Evolutionary conservation across 257 asterid species (phyloP).

Genomic region (Primulina eburnea): DNA sequence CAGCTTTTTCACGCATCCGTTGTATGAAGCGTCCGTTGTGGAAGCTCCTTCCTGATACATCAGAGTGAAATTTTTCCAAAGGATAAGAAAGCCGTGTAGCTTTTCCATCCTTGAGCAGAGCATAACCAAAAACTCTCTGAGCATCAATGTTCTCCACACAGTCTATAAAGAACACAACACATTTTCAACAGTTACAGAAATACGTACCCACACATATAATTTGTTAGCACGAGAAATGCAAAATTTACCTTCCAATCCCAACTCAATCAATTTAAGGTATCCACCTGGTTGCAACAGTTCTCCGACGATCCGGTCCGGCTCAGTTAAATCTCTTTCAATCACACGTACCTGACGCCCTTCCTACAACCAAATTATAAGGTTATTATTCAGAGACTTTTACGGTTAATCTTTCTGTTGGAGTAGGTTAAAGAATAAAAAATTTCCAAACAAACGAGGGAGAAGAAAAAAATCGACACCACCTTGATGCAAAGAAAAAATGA

Average conservation of each 20-base stretch:
- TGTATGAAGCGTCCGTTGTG: slow-evolving; percentile 90
- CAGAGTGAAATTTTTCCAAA: slow-evolving; percentile 72
- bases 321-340: slow-evolving; percentile 82
- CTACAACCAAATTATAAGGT: slow-evolving; percentile 34
- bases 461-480: background rate
- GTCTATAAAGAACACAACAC: slow-evolving; percentile 38
- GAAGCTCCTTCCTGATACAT: slow-evolving; percentile 90
- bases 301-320: slow-evolving; percentile 93
- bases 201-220: too few relatives aligned
- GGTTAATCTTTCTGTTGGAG: background rate
- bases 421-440: background rate
- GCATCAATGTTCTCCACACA: slow-evolving; percentile 89
- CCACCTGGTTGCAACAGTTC: slow-evolving; percentile 96
- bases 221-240: slow-evolving; percentile 1
- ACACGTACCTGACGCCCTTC: slow-evolving; percentile 79
- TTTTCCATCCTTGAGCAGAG: slow-evolving; percentile 88
- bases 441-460: background rate
- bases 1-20: slow-evolving; percentile 84
- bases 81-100: slow-evolving; percentile 79
- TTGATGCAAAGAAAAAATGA: background rate
- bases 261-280: slow-evolving; percentile 76
- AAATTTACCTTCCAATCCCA: slow-evolving; percentile 72
- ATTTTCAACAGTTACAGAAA: slow-evolving; percentile 3
- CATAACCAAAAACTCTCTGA: slow-evolving; percentile 87
- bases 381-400: background rate